Evolutionary conservation across 495 filamentous ascomycete species (phyloP).

Genomic region (Neurospora tetraspora): DNA sequence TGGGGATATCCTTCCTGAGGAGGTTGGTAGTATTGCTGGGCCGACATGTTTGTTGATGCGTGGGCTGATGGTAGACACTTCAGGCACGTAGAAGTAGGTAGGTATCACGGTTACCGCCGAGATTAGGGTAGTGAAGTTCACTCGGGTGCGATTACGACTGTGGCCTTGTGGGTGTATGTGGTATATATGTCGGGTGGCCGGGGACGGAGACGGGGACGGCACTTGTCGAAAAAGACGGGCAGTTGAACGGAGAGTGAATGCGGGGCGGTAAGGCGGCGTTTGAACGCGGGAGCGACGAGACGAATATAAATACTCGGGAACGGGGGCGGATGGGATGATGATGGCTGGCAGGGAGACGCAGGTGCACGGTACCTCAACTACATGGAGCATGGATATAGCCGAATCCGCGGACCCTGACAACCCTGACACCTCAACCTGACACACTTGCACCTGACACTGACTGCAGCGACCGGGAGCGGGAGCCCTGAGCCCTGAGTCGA

Average conservation of each 20-base stretch:
- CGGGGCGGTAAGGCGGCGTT: not conserved
- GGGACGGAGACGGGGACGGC: not conserved
- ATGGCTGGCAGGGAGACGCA: not conserved
- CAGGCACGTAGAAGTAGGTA: not conserved
- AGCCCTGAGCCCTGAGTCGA: not conserved
- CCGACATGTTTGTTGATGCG: slow-evolving; percentile 15
- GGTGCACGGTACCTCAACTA: not conserved
- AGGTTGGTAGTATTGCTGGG: slow-evolving; percentile 23
- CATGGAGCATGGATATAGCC: not conserved
- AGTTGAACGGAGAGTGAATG: not conserved
- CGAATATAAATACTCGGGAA: not conserved
- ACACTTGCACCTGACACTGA: not conserved
- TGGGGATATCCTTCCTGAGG: slow-evolving; percentile 16
- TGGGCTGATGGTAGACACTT: not conserved
- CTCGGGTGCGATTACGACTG: not conserved
- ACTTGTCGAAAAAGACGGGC: not conserved
- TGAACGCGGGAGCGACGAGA: not conserved
- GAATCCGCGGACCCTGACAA: not conserved
- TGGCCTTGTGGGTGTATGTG: not conserved
- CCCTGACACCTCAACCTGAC: not conserved
- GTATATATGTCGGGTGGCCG: not conserved
- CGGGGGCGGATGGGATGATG: not conserved
- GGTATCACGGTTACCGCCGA: not conserved
- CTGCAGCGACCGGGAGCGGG: not conserved
- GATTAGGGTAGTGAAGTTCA: not conserved